Evolutionary conservation across 2,329 filamentous ascomycete species (phyloP), one percentile per base, ranked within the genome.

Genomic region (Huntiella decipiens): DNA sequence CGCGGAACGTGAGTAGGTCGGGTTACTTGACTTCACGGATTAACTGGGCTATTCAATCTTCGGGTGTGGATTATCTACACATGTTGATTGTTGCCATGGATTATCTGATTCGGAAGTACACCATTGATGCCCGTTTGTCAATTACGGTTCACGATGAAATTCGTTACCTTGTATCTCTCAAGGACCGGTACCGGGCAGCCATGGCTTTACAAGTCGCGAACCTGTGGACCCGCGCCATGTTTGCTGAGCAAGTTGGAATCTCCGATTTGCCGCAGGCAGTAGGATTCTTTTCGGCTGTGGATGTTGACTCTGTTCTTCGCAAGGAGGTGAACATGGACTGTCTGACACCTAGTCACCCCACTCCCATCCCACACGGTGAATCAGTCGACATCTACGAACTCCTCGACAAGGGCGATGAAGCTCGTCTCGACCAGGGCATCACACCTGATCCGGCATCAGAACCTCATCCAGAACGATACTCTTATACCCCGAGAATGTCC

Each of bases 321-420:
- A 98, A 98, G 59, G 91, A 98, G 61, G 92, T 98, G 3, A 82
- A 98, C 59, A 93, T 98, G 84, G 82, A 94, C 56, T 98, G 91
- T 58, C 63, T 96, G 38, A 98, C 91, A 0, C 91, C 91, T 1
- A 91, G 82, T 38, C 82, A 98, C 60, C 71, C 73, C 0, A 69
- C 71, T 0, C 69, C 79, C 28, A 96, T 98, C 37, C 71, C 82
- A 0, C 80, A 77, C 1, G 91, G 92, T 33, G 87, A 96, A 62
- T 86, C 77, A 50, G 61, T 98, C 6, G 87, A 94, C 57, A 94
- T 98, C 46, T 58, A 62, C 2, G 61, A 77, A n/a, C 70, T 98
- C 1, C 72, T 98, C 2, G 70, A 70, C 1, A 91, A 83, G 58
- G 82, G 83, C 4, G 54, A 70, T 0, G 58, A 67, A 15, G 85